Conservation (phyloP, 305 asterid species). For the Plantago coronopus region DNA sequence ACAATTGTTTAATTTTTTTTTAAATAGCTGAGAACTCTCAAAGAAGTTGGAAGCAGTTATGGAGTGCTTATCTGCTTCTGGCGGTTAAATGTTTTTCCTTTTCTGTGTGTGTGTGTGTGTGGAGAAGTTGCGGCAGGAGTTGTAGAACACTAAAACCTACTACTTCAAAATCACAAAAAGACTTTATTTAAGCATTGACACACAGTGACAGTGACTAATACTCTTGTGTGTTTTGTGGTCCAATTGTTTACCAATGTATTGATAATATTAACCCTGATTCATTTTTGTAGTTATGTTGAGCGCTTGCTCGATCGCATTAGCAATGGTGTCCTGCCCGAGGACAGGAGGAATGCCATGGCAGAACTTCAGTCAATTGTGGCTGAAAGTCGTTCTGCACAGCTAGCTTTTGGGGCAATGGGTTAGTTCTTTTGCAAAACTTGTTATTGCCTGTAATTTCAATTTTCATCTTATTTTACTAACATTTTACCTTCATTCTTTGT, state of each 20-base stretch:
- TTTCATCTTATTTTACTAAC: slow-evolving; percentile 20
- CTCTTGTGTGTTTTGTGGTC: slow-evolving; percentile 15
- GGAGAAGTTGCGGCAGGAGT: no score
- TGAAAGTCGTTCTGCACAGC: slow-evolving; percentile 73
- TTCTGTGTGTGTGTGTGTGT: no score
- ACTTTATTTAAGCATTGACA: no score
- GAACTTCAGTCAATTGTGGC: slow-evolving; percentile 90
- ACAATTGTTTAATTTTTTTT: no score
- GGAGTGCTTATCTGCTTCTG: no score
- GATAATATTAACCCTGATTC: slow-evolving; percentile 14
- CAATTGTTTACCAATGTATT: slow-evolving; percentile 12
- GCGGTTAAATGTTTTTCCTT: no score
- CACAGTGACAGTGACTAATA: no score
- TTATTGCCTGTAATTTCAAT: slow-evolving; percentile 13
- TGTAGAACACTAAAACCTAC: no score
- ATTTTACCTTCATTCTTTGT: slow-evolving; percentile 15
- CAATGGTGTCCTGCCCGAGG: slow-evolving; percentile 84
- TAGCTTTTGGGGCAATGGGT: slow-evolving; percentile 98
- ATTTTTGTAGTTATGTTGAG: slow-evolving; percentile 66
- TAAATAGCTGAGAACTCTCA: no score
- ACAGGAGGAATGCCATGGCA: slow-evolving; percentile 71
- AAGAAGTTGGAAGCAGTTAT: no score
- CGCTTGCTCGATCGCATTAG: slow-evolving; percentile 94
- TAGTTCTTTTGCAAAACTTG: slow-evolving; percentile 26
- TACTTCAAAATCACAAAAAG: no score